phyloP scores from a whole-genome alignment of 2,329 filamentous ascomycete species.

The Lizonia empirigonia region DNA sequence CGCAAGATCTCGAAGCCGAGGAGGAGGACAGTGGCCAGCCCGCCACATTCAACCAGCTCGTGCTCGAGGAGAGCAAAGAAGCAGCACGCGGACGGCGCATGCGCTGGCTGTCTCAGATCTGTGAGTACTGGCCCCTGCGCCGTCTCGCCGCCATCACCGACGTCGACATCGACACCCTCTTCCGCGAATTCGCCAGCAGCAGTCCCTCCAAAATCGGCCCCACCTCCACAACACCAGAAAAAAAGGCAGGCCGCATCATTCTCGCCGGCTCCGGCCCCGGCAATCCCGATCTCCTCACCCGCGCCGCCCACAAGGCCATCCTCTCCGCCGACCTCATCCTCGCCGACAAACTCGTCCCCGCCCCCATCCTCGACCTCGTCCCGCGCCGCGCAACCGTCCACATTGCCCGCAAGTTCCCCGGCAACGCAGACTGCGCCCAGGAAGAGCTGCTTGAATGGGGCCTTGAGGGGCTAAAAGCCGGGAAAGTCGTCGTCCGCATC shows the following conservation, averaged over 20 bases:
- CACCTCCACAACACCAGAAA: conserved; percentile 26
- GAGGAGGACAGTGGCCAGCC: conserved; percentile 74
- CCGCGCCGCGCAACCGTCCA: conserved; percentile 86
- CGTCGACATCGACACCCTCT: conserved; percentile 74
- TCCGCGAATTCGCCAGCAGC: conserved; percentile 69
- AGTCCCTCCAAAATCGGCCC: conserved; percentile 41
- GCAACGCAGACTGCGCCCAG: conserved; percentile 92
- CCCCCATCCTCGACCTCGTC: conserved; percentile 84
- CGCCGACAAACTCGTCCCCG: conserved; percentile 84
- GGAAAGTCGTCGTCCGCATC: conserved; percentile 81
- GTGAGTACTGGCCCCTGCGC: conserved; percentile 96
- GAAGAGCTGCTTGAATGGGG: conserved; percentile 84
- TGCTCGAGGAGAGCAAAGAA: conserved; percentile 74
- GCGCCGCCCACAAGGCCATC: conserved; percentile 78
- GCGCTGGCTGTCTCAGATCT: conserved; percentile 93
- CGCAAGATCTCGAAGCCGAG: conserved; percentile 54
- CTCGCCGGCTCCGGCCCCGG: conserved; percentile 92
- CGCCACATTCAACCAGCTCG: conserved; percentile 81
- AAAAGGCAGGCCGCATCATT: conserved; percentile 70
- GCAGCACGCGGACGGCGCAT: conserved; percentile 80
- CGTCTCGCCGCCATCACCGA: conserved; percentile 80
- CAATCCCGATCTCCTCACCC: conserved; percentile 88
- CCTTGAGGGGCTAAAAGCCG: conserved; percentile 68
- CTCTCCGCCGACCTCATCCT: conserved; percentile 77
- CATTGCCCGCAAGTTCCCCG: conserved; percentile 96